Conservation (phyloP, 2,329 filamentous ascomycete genomes). For the Talaromyces sp. region DNA sequence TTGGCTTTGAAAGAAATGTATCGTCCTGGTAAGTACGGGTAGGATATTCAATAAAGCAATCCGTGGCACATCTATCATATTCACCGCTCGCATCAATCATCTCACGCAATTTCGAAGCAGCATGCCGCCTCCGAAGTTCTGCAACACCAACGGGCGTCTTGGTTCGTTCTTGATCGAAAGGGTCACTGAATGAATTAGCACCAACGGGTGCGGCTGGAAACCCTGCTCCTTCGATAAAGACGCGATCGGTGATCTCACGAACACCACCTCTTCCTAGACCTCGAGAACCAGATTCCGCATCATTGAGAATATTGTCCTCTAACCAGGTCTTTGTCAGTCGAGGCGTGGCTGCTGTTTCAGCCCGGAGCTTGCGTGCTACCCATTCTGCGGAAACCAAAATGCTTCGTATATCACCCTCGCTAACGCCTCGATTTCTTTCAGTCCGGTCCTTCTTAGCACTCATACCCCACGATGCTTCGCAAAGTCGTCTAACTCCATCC, state of each 20-base stretch:
- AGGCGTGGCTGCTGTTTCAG: conserved; percentile 32
- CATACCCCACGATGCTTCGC: conserved; percentile 65
- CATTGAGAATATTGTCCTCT: conserved; percentile 55
- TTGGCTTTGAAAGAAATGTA: conserved; percentile 81
- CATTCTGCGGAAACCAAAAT: conserved; percentile 64
- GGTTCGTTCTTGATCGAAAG: conserved; percentile 27
- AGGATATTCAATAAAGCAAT: conserved; percentile 84
- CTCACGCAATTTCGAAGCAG: conserved; percentile 57
- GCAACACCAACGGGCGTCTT: conserved; percentile 53
- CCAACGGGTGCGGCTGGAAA: conserved; percentile 49
- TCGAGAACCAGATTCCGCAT: conserved; percentile 53
- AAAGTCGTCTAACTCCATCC: conserved; percentile 75
- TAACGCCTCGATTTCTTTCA: conserved; percentile 43
- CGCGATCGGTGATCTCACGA: conserved; percentile 63
- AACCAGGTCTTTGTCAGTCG: conserved; percentile 59
- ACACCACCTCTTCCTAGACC: conserved; percentile 61
- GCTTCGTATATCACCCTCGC: conserved; percentile 59
- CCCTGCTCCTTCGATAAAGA: conserved; percentile 64
- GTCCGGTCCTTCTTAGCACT: conserved; percentile 54
- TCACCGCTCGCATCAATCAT: conserved; percentile 63
- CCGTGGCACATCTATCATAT: conserved; percentile 58
- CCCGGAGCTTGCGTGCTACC: conserved; percentile 59
- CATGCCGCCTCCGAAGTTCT: conserved; percentile 57
- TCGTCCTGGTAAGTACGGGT: conserved; percentile 91
- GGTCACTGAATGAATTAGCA: conserved; percentile 37